These are phyloP conservation scores for Mycena vulgaris DNA, from an alignment of 768 basidiomycete species.

Conservation along the genomic window DNA sequence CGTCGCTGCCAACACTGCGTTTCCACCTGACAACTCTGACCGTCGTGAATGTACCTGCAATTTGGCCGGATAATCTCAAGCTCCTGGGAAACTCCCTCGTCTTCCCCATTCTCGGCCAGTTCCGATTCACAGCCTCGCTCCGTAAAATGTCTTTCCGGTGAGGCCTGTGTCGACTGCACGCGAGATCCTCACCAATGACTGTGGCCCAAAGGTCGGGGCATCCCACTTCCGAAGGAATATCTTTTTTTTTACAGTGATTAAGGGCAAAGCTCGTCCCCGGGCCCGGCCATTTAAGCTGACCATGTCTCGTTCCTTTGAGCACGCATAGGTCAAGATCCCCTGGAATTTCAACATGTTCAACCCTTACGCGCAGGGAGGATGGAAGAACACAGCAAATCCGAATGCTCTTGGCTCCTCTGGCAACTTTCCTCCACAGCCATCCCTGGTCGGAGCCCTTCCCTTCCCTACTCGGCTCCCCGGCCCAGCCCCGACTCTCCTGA, in stretches of 20 bases:
- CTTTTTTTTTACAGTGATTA: neutral
- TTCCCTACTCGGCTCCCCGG: neutral
- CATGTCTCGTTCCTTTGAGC: neutral
- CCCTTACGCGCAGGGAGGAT: slow-evolving; percentile 26
- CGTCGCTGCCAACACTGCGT: slow-evolving; percentile 18
- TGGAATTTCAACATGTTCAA: slow-evolving; percentile 9
- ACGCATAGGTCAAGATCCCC: neutral
- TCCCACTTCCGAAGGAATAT: neutral
- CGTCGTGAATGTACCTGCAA: neutral
- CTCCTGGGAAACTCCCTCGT: neutral
- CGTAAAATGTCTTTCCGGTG: neutral
- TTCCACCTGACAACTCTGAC: slow-evolving; percentile 8
- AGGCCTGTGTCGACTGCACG: too few relatives aligned
- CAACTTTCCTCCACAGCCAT: slow-evolving; percentile 25
- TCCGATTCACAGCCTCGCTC: slow-evolving; percentile 1
- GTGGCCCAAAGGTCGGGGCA: neutral
- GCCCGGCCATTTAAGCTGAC: neutral
- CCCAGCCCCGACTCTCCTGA: slow-evolving; percentile 44
- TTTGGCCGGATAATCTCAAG: neutral
- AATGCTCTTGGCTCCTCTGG: slow-evolving; percentile 10
- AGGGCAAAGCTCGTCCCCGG: neutral
- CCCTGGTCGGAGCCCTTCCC: slow-evolving; percentile 21
- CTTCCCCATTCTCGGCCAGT: neutral
- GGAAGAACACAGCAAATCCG: slow-evolving; percentile 10
- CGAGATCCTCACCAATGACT: too few relatives aligned